phyloP scores from a whole-genome alignment of 805 yeast species.

The Saturnispora sanitii region DNA sequence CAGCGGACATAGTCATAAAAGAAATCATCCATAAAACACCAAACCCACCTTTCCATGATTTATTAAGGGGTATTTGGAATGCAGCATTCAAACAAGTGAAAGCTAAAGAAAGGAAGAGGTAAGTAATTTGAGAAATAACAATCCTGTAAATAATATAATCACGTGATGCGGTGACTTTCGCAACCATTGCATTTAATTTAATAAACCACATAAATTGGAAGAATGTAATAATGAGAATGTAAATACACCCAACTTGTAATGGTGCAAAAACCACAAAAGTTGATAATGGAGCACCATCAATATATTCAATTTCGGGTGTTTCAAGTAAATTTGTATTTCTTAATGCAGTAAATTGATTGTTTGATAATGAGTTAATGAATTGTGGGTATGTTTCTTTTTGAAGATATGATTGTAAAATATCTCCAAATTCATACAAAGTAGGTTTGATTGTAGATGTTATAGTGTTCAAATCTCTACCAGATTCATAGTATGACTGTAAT shows the following conservation, averaged over 20 bases:
- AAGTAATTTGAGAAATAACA: constrained; percentile 40
- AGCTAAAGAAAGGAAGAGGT: constrained; percentile 47
- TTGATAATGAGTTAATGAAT: constrained; percentile 23
- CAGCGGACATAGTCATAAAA: constrained; percentile 61
- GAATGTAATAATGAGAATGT: constrained; percentile 60
- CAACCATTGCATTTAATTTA: constrained; percentile 41
- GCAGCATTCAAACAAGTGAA: constrained; percentile 55
- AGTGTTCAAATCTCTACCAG: constrained; percentile 52
- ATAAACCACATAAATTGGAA: constrained; percentile 57
- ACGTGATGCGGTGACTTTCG: constrained; percentile 31
- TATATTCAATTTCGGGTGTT: constrained; percentile 15
- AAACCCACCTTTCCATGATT: constrained; percentile 55
- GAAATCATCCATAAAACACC: constrained; percentile 65
- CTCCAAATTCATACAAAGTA: constrained; percentile 30
- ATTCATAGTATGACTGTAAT: constrained; percentile 36
- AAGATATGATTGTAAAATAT: constrained; percentile 17
- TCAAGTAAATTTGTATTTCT: constrained; percentile 15
- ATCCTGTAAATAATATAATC: constrained; percentile 47
- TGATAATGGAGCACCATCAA: constrained; percentile 19
- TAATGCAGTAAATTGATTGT: constrained; percentile 19
- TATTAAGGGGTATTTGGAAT: constrained; percentile 51
- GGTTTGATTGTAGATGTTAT: constrained; percentile 39
- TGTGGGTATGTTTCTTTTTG: constrained; percentile 17
- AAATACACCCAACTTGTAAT: constrained; percentile 66
- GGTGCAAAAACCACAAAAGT: constrained; percentile 53